These are phyloP conservation scores for Ananas comosus DNA, from an alignment of 176 grass and related monocot species.

Conservation along the genomic window DNA sequence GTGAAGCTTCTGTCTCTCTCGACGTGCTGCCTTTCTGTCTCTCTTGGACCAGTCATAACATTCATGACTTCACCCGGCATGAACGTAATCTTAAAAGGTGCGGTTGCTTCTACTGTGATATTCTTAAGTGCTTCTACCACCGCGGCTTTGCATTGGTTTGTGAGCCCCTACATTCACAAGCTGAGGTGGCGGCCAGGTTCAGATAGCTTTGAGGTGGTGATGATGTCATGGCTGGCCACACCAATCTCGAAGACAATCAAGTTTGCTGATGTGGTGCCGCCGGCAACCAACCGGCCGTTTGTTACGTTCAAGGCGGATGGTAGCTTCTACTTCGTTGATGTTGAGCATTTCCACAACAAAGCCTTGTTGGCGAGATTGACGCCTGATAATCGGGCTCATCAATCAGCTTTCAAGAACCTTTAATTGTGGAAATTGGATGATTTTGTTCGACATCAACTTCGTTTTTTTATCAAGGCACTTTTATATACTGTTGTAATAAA, in stretches of 20 bases:
- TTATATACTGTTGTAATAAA: too few species aligned
- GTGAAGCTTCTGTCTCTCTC: slow-evolving; percentile 96
- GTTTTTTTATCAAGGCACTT: neutral
- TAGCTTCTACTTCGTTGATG: slow-evolving; percentile 78
- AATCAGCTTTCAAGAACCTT: slow-evolving; percentile 91
- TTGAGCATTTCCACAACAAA: slow-evolving; percentile 74
- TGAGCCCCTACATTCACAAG: slow-evolving; percentile 98
- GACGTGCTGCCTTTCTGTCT: slow-evolving; percentile 88
- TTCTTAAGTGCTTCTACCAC: slow-evolving; percentile 90
- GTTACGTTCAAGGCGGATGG: slow-evolving; percentile 69
- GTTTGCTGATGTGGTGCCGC: slow-evolving; percentile 66
- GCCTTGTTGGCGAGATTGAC: slow-evolving; percentile 83
- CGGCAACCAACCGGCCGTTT: slow-evolving; percentile 73
- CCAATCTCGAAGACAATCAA: slow-evolving; percentile 65
- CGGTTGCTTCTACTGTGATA: slow-evolving; percentile 81
- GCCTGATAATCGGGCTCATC: slow-evolving; percentile 44
- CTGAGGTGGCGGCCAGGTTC: slow-evolving; percentile 88
- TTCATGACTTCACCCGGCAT: slow-evolving; percentile 96
- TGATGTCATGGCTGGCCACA: slow-evolving; percentile 76
- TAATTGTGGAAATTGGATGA: slow-evolving; percentile 19
- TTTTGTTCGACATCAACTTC: neutral
- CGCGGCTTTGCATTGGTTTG: slow-evolving; percentile 79
- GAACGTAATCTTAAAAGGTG: slow-evolving; percentile 96
- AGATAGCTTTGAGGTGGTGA: slow-evolving; percentile 77
- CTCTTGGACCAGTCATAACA: slow-evolving; percentile 88